A percentile compares a stretch with the other conserved stretches of the same genome.
These are phyloP conservation scores for Leccinum rimulosum DNA, from an alignment of 768 basidiomycete genomes.

Conservation along the genomic window DNA sequence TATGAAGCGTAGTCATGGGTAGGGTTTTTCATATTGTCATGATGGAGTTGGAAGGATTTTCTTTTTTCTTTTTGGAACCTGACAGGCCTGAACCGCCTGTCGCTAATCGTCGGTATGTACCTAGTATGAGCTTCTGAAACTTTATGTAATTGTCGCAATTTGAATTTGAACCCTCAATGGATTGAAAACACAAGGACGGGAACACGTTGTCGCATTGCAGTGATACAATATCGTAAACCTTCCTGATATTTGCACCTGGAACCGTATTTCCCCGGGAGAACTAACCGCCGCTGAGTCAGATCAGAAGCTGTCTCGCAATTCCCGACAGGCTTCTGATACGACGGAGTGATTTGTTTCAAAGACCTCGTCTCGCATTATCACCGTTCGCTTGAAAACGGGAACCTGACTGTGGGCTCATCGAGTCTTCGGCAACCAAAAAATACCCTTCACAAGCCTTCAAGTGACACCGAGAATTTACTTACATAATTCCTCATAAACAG, in stretches of 20 bases:
- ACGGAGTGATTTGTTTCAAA: not conserved
- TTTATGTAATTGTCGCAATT: no score
- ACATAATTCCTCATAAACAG: not conserved
- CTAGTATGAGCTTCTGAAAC: not conserved
- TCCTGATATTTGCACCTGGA: not conserved
- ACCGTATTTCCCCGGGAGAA: not conserved
- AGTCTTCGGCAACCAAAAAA: not conserved
- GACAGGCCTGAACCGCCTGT: not conserved
- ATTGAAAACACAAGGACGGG: no score
- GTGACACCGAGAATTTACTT: not conserved
- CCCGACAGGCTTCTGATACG: not conserved
- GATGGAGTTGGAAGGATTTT: not conserved
- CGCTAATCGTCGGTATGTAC: no score
- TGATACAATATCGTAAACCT: not conserved
- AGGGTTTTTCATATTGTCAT: not conserved
- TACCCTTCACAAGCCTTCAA: not conserved
- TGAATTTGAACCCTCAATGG: no score
- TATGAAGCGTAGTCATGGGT: constrained; percentile 3
- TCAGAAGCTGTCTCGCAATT: not conserved
- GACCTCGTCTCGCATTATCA: not conserved
- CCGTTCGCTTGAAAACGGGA: not conserved
- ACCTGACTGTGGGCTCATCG: not conserved
- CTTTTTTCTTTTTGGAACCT: not conserved
- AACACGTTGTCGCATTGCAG: not conserved
- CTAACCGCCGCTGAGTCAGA: not conserved